Conservation (phyloP, 164 flowering plant species). For the Aristolochia californica region DNA sequence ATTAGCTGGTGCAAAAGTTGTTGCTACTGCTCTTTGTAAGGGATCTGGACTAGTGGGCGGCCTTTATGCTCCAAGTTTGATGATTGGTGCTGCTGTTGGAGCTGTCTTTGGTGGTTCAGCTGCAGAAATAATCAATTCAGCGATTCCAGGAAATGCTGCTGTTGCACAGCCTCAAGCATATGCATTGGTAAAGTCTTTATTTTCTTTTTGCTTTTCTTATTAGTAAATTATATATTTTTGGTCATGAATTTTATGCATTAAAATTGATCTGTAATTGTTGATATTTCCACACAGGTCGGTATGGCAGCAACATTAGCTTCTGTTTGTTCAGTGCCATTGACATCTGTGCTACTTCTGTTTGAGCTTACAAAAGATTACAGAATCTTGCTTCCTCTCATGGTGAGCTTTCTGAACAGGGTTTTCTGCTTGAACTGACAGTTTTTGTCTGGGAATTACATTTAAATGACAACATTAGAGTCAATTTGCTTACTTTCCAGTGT, state of each 20-base stretch:
- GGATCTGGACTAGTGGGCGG: conserved; percentile 99
- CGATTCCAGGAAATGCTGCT: conserved; percentile 96
- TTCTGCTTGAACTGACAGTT: too few relatives aligned
- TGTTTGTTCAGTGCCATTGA: conserved; percentile 92
- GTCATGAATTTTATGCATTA: neutral
- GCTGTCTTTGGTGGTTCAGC: conserved; percentile 98
- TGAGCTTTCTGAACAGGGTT: conserved; percentile 15
- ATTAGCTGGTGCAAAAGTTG: conserved; percentile 87
- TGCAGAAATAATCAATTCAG: conserved; percentile 80
- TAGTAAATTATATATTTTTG: neutral
- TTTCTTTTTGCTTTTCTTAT: neutral
- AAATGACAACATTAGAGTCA: too few relatives aligned
- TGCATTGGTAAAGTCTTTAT: conserved; percentile 51
- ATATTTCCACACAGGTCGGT: conserved; percentile 62
- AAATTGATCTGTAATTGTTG: conserved; percentile 1
- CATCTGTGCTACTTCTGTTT: conserved; percentile 90
- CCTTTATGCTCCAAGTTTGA: conserved; percentile 97
- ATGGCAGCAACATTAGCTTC: conserved; percentile 99
- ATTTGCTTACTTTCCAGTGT: too few relatives aligned
- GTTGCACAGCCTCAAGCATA: conserved; percentile 98
- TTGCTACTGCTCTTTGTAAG: conserved; percentile 92
- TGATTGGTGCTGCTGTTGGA: conserved; percentile 99
- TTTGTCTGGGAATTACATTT: too few relatives aligned
- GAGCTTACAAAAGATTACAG: conserved; percentile 96
- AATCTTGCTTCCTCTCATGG: conserved; percentile 98